Evolutionary conservation across 768 basidiomycete species (phyloP).

Genomic region (Boletus reticuloceps): DNA sequence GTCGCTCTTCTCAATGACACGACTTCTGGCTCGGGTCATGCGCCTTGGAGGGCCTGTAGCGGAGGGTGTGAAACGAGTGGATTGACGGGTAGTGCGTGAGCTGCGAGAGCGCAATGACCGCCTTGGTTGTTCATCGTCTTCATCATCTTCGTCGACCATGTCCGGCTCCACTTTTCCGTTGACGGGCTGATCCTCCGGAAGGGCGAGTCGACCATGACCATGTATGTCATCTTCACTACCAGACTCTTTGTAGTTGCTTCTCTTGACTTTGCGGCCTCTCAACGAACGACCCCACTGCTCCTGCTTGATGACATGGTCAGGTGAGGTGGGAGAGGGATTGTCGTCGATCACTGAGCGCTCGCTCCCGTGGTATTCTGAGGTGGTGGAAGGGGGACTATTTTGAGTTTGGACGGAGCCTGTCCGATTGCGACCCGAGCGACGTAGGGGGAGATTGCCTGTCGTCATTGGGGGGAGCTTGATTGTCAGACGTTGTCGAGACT

Average conservation of each 20-base stretch:
- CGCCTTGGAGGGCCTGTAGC: constrained; percentile 1
- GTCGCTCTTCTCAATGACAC: constrained; percentile 40
- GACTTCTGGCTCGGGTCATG: constrained; percentile 27
- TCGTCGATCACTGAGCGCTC: constrained; percentile 34
- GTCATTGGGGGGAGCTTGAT: constrained; percentile 25
- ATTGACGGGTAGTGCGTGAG: constrained; percentile 25
- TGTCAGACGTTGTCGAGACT: constrained; percentile 19
- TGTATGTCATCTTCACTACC: constrained; percentile 41
- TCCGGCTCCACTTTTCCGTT: constrained; percentile 20
- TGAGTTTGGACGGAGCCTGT: constrained; percentile 21
- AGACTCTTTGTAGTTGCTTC: constrained; percentile 44
- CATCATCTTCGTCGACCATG: constrained; percentile 33
- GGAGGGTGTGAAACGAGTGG: constrained; percentile 7
- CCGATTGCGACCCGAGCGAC: constrained; percentile 26
- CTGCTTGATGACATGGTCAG: constrained; percentile 1
- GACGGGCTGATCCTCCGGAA: constrained; percentile 7
- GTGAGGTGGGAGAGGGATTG: constrained; percentile 1
- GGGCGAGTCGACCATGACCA: constrained; percentile 15
- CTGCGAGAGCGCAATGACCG: constrained; percentile 14
- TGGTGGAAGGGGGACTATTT: constrained; percentile 26
- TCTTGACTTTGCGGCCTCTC: constrained; percentile 42
- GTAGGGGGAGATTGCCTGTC: constrained; percentile 8
- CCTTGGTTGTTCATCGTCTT: constrained; percentile 26
- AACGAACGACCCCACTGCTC: constrained; percentile 23
- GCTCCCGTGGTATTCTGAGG: constrained; percentile 34